Evolutionary conservation across 192 early-diverging fungal genomes (phyloP).

Genomic region (Linderina pennispora): DNA sequence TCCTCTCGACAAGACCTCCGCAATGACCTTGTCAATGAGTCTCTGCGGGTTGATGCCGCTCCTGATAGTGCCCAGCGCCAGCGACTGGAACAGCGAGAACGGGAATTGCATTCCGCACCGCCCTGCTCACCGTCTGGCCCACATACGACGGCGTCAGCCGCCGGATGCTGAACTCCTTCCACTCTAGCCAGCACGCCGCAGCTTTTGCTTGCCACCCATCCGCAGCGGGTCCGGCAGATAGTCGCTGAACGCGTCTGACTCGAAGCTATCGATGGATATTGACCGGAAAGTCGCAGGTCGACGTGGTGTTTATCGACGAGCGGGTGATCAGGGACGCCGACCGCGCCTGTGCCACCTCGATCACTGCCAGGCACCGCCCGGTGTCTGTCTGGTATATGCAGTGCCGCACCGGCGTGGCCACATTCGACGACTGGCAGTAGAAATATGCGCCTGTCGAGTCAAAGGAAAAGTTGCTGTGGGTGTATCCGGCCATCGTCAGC

Average conservation of each 20-base stretch:
- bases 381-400: constrained; percentile 4
- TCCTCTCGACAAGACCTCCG: too few relatives aligned
- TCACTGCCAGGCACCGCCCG: not conserved
- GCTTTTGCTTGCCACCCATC: constrained; percentile 3
- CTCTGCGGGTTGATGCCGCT: too few relatives aligned
- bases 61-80: not conserved
- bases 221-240: too few relatives aligned
- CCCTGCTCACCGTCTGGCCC: constrained; percentile 9
- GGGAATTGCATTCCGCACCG: constrained; percentile 9
- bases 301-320: too few relatives aligned
- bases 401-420: constrained; percentile 6
- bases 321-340: too few relatives aligned
- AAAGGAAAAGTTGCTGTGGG: constrained; percentile 12
- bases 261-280: constrained; percentile 7
- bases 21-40: too few relatives aligned
- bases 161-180: constrained; percentile 6
- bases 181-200: too few relatives aligned
- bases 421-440: constrained; percentile 17
- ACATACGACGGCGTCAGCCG: constrained; percentile 16
- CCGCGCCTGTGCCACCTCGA: not conserved
- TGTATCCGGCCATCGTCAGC: constrained; percentile 9
- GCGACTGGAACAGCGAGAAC: constrained; percentile 6
- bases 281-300: not conserved
- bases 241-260: constrained; percentile 8
- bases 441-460: constrained; percentile 6